These are phyloP conservation scores for Aspergillus sp. DNA, from an alignment of 2,329 filamentous ascomycete species.

Conservation along the genomic window DNA sequence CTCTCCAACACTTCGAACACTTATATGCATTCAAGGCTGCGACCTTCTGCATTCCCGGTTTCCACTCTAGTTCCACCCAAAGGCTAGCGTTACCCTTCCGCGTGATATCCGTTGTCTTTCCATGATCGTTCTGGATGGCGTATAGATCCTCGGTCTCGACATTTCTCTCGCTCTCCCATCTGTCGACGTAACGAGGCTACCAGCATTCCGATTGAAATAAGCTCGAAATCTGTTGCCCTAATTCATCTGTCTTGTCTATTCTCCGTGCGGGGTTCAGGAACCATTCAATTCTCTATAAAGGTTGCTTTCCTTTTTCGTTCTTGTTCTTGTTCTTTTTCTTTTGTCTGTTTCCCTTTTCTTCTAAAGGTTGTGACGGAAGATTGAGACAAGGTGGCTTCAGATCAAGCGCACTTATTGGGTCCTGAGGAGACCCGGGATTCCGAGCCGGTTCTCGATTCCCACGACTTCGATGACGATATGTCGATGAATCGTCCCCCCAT, in stretches of 20 bases:
- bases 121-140: constrained; percentile 3
- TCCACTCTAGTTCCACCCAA: neutral
- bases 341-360: neutral
- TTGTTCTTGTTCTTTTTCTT: neutral
- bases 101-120: neutral
- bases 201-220: neutral
- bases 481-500: constrained; percentile 47
- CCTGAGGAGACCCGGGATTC: constrained; percentile 27
- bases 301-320: constrained; percentile 3
- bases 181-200: constrained; percentile 1
- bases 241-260: neutral
- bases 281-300: constrained; percentile 1
- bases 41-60: neutral
- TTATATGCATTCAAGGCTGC: neutral
- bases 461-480: constrained; percentile 46
- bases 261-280: neutral
- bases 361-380: constrained; percentile 1
- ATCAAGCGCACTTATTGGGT: constrained; percentile 25
- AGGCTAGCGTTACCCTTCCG: neutral
- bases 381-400: constrained; percentile 33
- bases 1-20: neutral
- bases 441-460: constrained; percentile 36
- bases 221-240: neutral
- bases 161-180: constrained; percentile 6
- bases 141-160: neutral